Evolutionary conservation across 2,329 filamentous ascomycete species (phyloP).

Genomic region (Rosellinia necatrix): DNA sequence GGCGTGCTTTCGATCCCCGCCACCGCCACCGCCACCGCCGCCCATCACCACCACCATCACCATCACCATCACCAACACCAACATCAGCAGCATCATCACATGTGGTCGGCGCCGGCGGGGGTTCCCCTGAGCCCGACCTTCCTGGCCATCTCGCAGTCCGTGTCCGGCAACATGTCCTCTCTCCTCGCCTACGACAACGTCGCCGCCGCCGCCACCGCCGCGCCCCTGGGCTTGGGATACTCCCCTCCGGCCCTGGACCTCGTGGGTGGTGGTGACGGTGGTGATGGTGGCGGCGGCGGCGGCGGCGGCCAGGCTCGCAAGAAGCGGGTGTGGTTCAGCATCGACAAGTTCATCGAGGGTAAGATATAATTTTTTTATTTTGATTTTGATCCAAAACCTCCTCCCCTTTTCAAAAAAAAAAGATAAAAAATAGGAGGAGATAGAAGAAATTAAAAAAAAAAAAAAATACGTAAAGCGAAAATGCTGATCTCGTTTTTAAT

Average conservation of each 20-base stretch:
- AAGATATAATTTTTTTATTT: not conserved
- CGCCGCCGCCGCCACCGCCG: not conserved
- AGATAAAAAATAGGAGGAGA: too few species aligned
- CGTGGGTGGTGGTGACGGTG: too few species aligned
- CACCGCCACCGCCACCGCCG: too few species aligned
- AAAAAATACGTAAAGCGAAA: too few species aligned
- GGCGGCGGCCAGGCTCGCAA: constrained; percentile 10
- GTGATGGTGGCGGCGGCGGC: too few species aligned
- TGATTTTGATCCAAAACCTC: not conserved
- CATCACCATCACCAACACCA: too few species aligned
- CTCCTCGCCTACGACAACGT: constrained; percentile 12
- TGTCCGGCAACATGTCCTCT: constrained; percentile 10
- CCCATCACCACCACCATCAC: too few species aligned
- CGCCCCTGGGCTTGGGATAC: constrained; percentile 15
- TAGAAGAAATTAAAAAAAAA: too few species aligned
- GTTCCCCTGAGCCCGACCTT: constrained; percentile 8
- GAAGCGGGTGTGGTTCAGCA: constrained; percentile 27
- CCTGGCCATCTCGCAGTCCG: constrained; percentile 6
- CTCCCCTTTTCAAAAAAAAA: too few species aligned
- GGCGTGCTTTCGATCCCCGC: constrained; percentile 19
- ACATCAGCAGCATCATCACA: too few species aligned
- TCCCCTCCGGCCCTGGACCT: constrained; percentile 6
- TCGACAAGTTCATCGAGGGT: constrained; percentile 27
- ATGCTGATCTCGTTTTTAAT: too few species aligned
- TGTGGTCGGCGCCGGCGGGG: constrained; percentile 16